Conservation (phyloP, 148 eudicot species). For the Linanthus parryae region DNA sequence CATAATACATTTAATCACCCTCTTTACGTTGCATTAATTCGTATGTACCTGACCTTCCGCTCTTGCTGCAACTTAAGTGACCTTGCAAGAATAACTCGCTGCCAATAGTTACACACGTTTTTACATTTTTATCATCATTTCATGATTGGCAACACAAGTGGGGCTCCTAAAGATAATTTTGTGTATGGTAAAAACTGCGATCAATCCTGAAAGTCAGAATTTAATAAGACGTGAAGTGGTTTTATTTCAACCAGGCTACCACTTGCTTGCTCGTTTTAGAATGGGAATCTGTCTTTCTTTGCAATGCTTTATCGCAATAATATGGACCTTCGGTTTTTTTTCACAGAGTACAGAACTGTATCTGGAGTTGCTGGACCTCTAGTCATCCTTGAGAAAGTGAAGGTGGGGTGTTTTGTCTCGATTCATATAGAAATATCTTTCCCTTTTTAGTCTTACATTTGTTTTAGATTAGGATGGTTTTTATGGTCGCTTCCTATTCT, state of each 20-base stretch:
- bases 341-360: slow-evolving; percentile 70
- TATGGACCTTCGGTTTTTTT: neutral
- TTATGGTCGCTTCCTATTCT: neutral
- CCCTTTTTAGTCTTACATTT: too few relatives aligned
- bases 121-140: too few relatives aligned
- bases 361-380: slow-evolving; percentile 90
- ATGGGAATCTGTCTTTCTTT: slow-evolving; percentile 1
- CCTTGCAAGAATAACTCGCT: too few relatives aligned
- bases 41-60: too few relatives aligned
- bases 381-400: slow-evolving; percentile 81
- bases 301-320: neutral
- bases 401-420: slow-evolving; percentile 67
- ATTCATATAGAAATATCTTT: too few relatives aligned
- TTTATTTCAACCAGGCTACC: too few relatives aligned
- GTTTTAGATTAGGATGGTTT: neutral
- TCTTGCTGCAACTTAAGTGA: too few relatives aligned
- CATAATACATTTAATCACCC: too few relatives aligned
- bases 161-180: neutral
- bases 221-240: too few relatives aligned
- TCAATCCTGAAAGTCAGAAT: neutral
- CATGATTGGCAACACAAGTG: too few relatives aligned
- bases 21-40: too few relatives aligned
- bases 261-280: neutral
- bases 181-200: neutral
- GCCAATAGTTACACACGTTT: too few relatives aligned